Conservation (phyloP, 768 basidiomycete species). For the Leucogyrophana mollusca region DNA sequence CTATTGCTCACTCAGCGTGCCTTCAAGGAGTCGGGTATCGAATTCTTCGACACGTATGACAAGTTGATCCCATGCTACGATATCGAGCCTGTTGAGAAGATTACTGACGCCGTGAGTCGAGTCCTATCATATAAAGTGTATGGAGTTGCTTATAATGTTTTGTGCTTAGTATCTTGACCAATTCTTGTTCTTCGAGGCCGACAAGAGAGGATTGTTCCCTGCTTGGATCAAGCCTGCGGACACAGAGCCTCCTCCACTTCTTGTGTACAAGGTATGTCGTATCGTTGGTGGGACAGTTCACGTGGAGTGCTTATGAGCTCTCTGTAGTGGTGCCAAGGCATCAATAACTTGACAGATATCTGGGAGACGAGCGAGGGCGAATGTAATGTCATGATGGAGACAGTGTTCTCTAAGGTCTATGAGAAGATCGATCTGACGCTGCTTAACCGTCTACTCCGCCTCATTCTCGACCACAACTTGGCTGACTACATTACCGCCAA, state of each 20-base stretch:
- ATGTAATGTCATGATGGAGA: slow-evolving; percentile 99
- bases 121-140: slow-evolving; percentile 6
- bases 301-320: neutral
- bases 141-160: slow-evolving; percentile 10
- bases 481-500: slow-evolving; percentile 99
- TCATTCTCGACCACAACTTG: slow-evolving; percentile 97
- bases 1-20: slow-evolving; percentile 94
- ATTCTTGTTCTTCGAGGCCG: slow-evolving; percentile 98
- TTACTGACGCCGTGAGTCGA: slow-evolving; percentile 85
- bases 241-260: slow-evolving; percentile 92
- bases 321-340: slow-evolving; percentile 92
- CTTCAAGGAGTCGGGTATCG: slow-evolving; percentile 97
- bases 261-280: slow-evolving; percentile 90
- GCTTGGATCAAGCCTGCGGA: slow-evolving; percentile 99
- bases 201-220: slow-evolving; percentile 97
- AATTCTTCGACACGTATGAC: slow-evolving; percentile 97
- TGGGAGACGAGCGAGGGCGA: slow-evolving; percentile 99
- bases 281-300: slow-evolving; percentile 5
- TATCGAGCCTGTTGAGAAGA: slow-evolving; percentile 99
- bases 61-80: slow-evolving; percentile 99
- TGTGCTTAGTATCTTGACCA: slow-evolving; percentile 96
- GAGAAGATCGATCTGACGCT: slow-evolving; percentile 98
- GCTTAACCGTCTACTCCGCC: slow-evolving; percentile 90
- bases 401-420: slow-evolving; percentile 94
- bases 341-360: slow-evolving; percentile 96